Evolutionary conservation across 2,329 filamentous ascomycete species (phyloP).

Genomic region (Nothopassalora personata): DNA sequence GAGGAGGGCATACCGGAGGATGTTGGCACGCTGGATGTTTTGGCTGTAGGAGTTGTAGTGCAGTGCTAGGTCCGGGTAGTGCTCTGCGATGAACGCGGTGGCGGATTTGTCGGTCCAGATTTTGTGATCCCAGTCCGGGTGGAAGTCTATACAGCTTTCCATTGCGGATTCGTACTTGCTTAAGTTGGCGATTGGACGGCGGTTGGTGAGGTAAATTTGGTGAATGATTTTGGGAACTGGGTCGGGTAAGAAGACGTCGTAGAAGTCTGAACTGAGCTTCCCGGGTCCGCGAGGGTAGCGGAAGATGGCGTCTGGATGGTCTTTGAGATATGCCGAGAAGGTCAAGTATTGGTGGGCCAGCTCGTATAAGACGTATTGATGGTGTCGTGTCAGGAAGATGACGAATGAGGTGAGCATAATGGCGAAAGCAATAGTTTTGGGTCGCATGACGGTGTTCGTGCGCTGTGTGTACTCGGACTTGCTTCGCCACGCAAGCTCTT

Average conservation of each 20-base stretch:
- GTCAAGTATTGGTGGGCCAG: constrained; percentile 22
- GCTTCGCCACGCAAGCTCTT: background rate
- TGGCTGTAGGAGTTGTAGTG: constrained; percentile 24
- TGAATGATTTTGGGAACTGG: constrained; percentile 24
- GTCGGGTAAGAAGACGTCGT: constrained; percentile 3
- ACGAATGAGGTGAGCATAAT: constrained; percentile 1
- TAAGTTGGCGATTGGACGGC: constrained; percentile 14
- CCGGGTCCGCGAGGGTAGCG: constrained; percentile 10
- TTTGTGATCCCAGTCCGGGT: constrained; percentile 22
- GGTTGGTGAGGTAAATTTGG: constrained; percentile 24
- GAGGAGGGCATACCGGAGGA: constrained; percentile 27
- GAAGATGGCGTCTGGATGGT: constrained; percentile 18
- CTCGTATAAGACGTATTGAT: constrained; percentile 21
- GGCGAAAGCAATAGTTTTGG: constrained; percentile 7
- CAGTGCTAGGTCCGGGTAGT: constrained; percentile 23
- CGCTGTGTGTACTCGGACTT: background rate
- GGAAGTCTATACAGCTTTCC: constrained; percentile 20
- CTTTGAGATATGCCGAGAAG: constrained; percentile 16
- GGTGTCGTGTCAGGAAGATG: constrained; percentile 11
- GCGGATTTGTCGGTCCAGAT: constrained; percentile 25
- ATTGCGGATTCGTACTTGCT: constrained; percentile 19
- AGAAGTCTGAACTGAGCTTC: background rate
- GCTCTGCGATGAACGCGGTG: constrained; percentile 19
- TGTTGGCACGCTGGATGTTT: constrained; percentile 28
- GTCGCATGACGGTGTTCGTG: constrained; percentile 4